Conservation (phyloP, 208 protist genomes). For the Giardia muris region DNA sequence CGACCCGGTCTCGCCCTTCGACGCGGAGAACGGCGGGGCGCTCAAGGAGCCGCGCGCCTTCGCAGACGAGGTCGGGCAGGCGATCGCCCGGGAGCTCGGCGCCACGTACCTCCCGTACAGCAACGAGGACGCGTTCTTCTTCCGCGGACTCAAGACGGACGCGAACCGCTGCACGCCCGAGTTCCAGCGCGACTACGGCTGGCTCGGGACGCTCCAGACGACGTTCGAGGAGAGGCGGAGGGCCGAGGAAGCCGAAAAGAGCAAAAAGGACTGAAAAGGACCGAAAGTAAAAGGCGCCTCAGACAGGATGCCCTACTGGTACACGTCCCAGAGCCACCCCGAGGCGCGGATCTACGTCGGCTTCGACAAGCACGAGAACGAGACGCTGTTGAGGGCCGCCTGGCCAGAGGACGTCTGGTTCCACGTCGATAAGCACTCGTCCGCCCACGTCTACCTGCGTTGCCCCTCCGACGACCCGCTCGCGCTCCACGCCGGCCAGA, state of each 20-base stretch:
- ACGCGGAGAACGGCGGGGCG: neutral
- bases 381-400: constrained; percentile 43
- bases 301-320: constrained; percentile 9
- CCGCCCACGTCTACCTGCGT: constrained; percentile 46
- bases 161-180: neutral
- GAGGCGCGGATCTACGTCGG: constrained; percentile 39
- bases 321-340: neutral
- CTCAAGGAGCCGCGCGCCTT: neutral
- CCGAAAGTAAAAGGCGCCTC: no score
- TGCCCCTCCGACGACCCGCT: neutral
- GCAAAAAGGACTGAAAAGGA: no score
- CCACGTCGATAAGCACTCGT: constrained; percentile 47
- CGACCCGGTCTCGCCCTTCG: neutral
- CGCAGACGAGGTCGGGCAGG: neutral
- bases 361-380: constrained; percentile 47
- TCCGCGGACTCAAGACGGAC: neutral
- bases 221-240: no score
- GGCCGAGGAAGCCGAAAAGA: no score
- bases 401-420: constrained; percentile 46
- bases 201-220: constrained; percentile 23
- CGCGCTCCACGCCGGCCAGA: neutral
- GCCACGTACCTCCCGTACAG: constrained; percentile 4
- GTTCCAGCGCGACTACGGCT: constrained; percentile 18
- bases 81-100: neutral
- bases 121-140: neutral